phyloP scores from a whole-genome alignment of 202 grass and related monocot species.

The Elaeis oleifera region DNA sequence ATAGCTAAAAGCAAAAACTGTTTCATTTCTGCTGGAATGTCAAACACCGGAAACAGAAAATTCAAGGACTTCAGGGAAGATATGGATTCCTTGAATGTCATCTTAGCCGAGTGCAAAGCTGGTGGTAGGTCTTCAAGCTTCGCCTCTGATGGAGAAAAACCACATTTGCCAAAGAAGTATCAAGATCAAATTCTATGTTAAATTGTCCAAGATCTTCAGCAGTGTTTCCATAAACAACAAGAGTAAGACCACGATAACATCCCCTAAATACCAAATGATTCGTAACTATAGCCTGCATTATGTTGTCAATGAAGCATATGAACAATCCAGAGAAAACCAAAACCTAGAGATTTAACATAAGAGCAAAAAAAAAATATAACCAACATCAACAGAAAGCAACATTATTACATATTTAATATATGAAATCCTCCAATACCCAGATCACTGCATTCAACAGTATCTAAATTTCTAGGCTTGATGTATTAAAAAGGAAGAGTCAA shows the following conservation, averaged over 20 bases:
- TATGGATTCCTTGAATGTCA: slow-evolving; percentile 63
- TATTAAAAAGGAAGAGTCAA: too few species aligned
- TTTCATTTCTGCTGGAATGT: slow-evolving; percentile 58
- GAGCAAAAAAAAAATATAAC: neutral
- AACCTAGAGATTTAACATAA: slow-evolving; percentile 5
- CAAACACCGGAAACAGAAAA: slow-evolving; percentile 45
- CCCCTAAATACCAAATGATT: slow-evolving; percentile 90
- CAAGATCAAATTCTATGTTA: slow-evolving; percentile 89
- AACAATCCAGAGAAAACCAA: neutral
- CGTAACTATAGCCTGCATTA: slow-evolving; percentile 87
- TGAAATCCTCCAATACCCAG: too few species aligned
- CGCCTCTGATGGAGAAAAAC: slow-evolving; percentile 86
- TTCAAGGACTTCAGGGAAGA: slow-evolving; percentile 56
- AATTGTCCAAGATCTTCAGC: slow-evolving; percentile 98
- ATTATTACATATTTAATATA: neutral
- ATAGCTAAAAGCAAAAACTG: slow-evolving; percentile 57
- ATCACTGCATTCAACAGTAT: too few species aligned
- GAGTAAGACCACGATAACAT: slow-evolving; percentile 86
- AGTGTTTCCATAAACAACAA: slow-evolving; percentile 94
- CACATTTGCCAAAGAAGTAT: slow-evolving; percentile 79
- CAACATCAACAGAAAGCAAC: neutral
- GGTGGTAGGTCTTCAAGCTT: slow-evolving; percentile 90
- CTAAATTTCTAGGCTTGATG: too few species aligned
- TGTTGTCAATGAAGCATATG: slow-evolving; percentile 1
- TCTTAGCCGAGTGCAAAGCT: slow-evolving; percentile 62